Evolutionary conservation across 2,329 filamentous ascomycete genomes (phyloP).

Genomic region (Blastomyces silverae): DNA sequence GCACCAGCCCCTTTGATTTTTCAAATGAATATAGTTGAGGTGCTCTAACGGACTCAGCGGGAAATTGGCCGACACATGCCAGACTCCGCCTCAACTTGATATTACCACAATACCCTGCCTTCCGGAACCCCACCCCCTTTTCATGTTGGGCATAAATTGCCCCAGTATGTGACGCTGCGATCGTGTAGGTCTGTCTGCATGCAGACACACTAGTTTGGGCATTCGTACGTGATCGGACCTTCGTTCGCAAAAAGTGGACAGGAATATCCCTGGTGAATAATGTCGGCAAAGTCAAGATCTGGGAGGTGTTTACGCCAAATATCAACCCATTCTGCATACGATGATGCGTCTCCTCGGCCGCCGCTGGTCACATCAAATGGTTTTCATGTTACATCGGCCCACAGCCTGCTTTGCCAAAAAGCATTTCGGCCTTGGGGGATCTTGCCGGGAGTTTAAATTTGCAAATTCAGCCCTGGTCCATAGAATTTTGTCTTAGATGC

Average conservation of each 20-base stretch:
- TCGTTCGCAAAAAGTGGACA: not conserved
- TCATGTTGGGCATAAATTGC: not conserved
- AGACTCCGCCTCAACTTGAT: not conserved
- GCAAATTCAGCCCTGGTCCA: no score
- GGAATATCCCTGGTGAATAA: not conserved
- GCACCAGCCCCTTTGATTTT: not conserved
- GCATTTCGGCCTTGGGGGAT: no score
- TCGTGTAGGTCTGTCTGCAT: not conserved
- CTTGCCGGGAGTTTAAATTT: no score
- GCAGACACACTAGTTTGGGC: not conserved
- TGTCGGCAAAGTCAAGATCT: not conserved
- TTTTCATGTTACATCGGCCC: not conserved
- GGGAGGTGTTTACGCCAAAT: not conserved
- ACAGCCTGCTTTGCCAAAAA: not conserved
- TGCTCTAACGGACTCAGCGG: not conserved
- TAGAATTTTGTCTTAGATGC: not conserved
- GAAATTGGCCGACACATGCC: not conserved
- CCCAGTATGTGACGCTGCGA: no score
- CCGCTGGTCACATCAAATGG: not conserved
- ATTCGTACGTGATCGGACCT: not conserved
- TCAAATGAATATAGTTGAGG: not conserved
- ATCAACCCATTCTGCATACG: no score
- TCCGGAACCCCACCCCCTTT: not conserved
- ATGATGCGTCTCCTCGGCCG: no score
- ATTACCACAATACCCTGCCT: not conserved